These are phyloP conservation scores for Gliomastix tumulicola DNA, from an alignment of 2,329 filamentous ascomycete genomes.

Conservation along the genomic window DNA sequence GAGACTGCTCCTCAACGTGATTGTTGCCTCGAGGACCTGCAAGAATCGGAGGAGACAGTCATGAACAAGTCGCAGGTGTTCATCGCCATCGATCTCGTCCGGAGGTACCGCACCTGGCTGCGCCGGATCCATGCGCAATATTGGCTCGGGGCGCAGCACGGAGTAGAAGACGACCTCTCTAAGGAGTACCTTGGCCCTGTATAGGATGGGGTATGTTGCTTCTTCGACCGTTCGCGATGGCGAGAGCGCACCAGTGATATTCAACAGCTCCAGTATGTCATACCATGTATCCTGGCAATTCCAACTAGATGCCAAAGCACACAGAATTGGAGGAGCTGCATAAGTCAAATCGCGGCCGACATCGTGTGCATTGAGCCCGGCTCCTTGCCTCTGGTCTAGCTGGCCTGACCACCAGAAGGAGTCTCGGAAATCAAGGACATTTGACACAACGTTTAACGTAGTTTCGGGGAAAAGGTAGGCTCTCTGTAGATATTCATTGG, in stretches of 20 bases:
- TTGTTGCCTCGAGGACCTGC: slow-evolving; percentile 41
- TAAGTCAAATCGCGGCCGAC: slow-evolving; percentile 23
- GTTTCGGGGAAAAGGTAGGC: slow-evolving; percentile 34
- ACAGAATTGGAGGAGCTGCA: slow-evolving; percentile 40
- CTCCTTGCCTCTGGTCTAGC: slow-evolving; percentile 22
- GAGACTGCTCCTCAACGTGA: slow-evolving; percentile 27
- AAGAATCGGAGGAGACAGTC: slow-evolving; percentile 45
- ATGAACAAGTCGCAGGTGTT: slow-evolving; percentile 39
- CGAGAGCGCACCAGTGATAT: slow-evolving; percentile 41
- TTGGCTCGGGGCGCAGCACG: slow-evolving; percentile 39
- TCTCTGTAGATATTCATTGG: slow-evolving; percentile 45
- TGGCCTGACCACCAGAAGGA: slow-evolving; percentile 53
- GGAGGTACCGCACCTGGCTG: slow-evolving; percentile 12
- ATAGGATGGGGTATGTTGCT: slow-evolving; percentile 40
- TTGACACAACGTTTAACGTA: slow-evolving; percentile 31
- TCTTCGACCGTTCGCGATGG: slow-evolving; percentile 40
- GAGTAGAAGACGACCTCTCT: slow-evolving; percentile 49
- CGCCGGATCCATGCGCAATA: slow-evolving; percentile 24
- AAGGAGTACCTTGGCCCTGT: slow-evolving; percentile 47
- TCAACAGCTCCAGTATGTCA: slow-evolving; percentile 45
- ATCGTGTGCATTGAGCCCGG: slow-evolving; percentile 8
- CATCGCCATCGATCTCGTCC: slow-evolving; percentile 38
- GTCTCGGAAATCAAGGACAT: slow-evolving; percentile 45
- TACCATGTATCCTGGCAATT: slow-evolving; percentile 41
- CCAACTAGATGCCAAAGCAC: slow-evolving; percentile 43